phyloP scores from a whole-genome alignment of 2,329 filamentous ascomycete species.

The Colletotrichum noveboracense region DNA sequence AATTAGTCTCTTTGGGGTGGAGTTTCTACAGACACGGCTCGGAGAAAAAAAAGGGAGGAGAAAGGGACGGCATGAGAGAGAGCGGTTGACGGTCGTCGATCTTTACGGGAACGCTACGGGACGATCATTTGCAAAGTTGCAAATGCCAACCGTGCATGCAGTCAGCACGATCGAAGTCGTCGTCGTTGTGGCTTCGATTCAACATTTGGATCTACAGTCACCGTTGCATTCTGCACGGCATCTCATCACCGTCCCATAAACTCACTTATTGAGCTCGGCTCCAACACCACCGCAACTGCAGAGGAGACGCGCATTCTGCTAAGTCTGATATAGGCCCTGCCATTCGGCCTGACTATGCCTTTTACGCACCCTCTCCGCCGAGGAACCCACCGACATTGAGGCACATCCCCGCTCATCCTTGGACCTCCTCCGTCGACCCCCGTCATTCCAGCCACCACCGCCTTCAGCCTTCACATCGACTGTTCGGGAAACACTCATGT shows the following conservation, averaged over 20 bases:
- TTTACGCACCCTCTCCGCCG: conserved; percentile 8
- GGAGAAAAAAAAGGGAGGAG: conserved; percentile 8
- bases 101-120: not conserved
- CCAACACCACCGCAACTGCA: not conserved
- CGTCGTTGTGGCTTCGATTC: not conserved
- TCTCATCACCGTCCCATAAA: not conserved
- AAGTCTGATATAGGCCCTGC: not conserved
- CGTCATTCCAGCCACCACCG: not conserved
- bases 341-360: not conserved
- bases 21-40: not conserved
- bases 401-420: not conserved
- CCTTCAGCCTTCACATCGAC: not conserved
- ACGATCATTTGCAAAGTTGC: not conserved
- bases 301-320: not conserved
- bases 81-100: conserved; percentile 2
- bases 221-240: not conserved
- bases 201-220: not conserved
- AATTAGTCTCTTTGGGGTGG: not conserved
- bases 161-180: not conserved
- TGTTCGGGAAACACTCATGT: not conserved
- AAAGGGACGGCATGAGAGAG: not conserved
- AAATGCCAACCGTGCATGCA: not conserved
- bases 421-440: not conserved
- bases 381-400: not conserved
- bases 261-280: conserved; percentile 9